phyloP scores from a whole-genome alignment of 176 grass and related monocot genomes.

The Avena sativa region DNA sequence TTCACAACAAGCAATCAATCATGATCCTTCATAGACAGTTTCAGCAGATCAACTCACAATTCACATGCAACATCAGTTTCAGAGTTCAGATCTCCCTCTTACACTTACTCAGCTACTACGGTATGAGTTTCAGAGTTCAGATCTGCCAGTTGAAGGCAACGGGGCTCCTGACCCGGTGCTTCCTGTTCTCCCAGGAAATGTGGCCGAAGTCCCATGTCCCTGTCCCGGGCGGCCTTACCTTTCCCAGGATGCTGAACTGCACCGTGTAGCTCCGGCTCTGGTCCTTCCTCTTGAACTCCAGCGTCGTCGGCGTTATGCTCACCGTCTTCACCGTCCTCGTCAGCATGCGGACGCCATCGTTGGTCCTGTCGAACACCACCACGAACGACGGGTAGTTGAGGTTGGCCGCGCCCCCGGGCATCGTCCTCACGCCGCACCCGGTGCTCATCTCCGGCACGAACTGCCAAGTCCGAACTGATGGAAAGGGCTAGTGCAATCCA shows the following conservation, averaged over 20 bases:
- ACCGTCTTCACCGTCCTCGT: conserved; percentile 45
- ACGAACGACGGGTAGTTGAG: conserved; percentile 69
- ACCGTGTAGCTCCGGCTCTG: conserved; percentile 54
- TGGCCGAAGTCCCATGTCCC: neutral
- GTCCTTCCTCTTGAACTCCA: conserved; percentile 46
- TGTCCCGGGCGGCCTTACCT: neutral
- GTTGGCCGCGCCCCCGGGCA: conserved; percentile 27
- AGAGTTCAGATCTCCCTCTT: neutral
- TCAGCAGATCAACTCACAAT: neutral
- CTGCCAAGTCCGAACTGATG: too few relatives aligned
- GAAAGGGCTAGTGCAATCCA: too few relatives aligned
- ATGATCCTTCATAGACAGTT: neutral
- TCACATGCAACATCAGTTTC: neutral
- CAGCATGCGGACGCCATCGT: neutral
- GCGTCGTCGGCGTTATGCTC: conserved; percentile 42
- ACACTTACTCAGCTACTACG: too few relatives aligned
- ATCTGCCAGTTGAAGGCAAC: neutral
- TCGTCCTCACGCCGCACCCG: conserved; percentile 27
- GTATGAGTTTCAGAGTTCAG: neutral
- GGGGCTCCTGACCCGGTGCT: conserved; percentile 45
- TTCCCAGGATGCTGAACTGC: conserved; percentile 42
- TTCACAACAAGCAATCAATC: neutral
- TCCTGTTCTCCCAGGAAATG: conserved; percentile 53
- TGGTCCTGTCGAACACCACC: conserved; percentile 39
- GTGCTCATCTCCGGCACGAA: conserved; percentile 7